Percentiles rank a stretch among this genome's conserved stretches.
phyloP scores from a whole-genome alignment of 768 basidiomycete genomes.

The Paxillus ammoniavirescens region DNA sequence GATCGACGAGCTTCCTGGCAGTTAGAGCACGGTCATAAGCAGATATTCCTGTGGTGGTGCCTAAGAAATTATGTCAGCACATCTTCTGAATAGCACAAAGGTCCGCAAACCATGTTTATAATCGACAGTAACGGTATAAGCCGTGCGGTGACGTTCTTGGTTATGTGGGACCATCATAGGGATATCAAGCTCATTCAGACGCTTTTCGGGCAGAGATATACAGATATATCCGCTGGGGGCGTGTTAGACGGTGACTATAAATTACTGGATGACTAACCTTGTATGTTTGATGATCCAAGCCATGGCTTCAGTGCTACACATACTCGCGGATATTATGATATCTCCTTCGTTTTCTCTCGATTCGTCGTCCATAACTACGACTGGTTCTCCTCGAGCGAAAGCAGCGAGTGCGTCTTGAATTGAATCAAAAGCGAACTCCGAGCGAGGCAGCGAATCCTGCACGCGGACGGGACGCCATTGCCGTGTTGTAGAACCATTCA shows the following conservation, averaged over 20 bases:
- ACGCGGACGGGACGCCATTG: slow-evolving; percentile 24
- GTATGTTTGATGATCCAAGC: slow-evolving; percentile 98
- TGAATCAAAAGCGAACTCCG: slow-evolving; percentile 67
- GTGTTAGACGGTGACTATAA: slow-evolving; percentile 9
- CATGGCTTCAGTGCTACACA: slow-evolving; percentile 94
- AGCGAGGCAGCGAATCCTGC: slow-evolving; percentile 20
- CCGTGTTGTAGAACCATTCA: slow-evolving; percentile 7
- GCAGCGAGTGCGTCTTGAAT: slow-evolving; percentile 79
- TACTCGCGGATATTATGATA: slow-evolving; percentile 81
- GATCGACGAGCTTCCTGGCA: slow-evolving; percentile 74
- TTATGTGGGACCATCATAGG: slow-evolving; percentile 95
- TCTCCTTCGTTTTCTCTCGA: slow-evolving; percentile 96
- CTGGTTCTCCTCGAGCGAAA: slow-evolving; percentile 79
- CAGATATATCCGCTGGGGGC: slow-evolving; percentile 86
- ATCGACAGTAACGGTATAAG: slow-evolving; percentile 95
- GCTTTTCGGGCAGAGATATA: slow-evolving; percentile 72
- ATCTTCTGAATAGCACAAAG: background rate
- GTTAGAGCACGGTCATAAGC: slow-evolving; percentile 93
- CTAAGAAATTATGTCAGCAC: slow-evolving; percentile 34
- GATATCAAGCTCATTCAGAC: slow-evolving; percentile 75
- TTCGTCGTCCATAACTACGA: slow-evolving; percentile 98
- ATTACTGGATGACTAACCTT: slow-evolving; percentile 54
- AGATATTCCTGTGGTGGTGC: slow-evolving; percentile 94
- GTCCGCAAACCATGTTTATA: slow-evolving; percentile 69
- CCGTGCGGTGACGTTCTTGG: slow-evolving; percentile 88